Evolutionary conservation across 164 flowering plant genomes (phyloP).

Genomic region (Tetracentron sinense): DNA sequence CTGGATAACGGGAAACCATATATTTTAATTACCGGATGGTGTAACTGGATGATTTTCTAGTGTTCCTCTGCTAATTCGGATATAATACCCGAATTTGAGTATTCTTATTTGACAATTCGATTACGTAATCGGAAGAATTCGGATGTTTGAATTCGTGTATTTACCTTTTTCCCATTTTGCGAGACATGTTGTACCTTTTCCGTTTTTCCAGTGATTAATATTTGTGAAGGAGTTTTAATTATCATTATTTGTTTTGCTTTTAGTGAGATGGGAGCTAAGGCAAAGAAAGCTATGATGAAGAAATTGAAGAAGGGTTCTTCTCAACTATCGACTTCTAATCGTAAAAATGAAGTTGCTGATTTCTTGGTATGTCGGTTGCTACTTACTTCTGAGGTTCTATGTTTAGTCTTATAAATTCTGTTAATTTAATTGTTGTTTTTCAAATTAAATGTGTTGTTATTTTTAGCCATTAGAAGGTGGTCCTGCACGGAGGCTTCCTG

Average conservation of each 20-base stretch:
- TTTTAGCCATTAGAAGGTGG: slow-evolving; percentile 81
- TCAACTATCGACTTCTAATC: slow-evolving; percentile 6
- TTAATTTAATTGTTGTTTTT: neutral
- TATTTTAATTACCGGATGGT: too few relatives aligned
- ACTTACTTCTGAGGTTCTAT: neutral
- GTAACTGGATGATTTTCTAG: too few relatives aligned
- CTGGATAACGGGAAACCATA: too few relatives aligned
- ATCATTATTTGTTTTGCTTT: neutral
- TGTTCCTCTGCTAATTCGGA: too few relatives aligned
- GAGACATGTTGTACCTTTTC: too few relatives aligned
- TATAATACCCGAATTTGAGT: too few relatives aligned
- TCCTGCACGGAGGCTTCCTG: slow-evolving; percentile 49
- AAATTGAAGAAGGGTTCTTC: slow-evolving; percentile 25
- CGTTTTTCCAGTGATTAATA: too few relatives aligned
- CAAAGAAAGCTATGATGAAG: slow-evolving; percentile 30
- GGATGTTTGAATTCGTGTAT: too few relatives aligned
- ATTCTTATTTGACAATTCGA: too few relatives aligned
- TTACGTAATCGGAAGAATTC: too few relatives aligned
- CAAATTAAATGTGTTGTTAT: neutral
- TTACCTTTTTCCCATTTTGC: too few relatives aligned
- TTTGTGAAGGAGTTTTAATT: too few relatives aligned
- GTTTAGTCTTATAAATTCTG: neutral
- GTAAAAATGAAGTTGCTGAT: slow-evolving; percentile 33
- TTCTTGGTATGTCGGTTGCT: slow-evolving; percentile 38
- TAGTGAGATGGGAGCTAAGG: slow-evolving; percentile 25